Evolutionary conservation across 116 monocot genomes (phyloP).

Genomic region (Trichopus zeylanicus): DNA sequence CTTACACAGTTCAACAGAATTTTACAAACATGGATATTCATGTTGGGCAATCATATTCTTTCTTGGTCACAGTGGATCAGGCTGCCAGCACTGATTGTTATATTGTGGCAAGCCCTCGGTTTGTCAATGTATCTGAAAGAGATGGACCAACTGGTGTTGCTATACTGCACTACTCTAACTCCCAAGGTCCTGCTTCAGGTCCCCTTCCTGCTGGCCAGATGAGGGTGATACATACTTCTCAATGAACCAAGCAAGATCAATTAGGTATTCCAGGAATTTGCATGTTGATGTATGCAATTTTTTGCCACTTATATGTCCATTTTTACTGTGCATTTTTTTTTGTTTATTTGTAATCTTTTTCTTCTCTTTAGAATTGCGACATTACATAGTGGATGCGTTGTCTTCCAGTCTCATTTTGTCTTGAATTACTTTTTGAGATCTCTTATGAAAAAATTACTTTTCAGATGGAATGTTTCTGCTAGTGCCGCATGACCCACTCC

Average conservation of each 20-base stretch:
- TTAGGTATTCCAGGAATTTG: constrained; percentile 39
- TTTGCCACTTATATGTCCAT: background rate
- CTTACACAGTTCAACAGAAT: constrained; percentile 83
- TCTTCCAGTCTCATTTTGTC: constrained; percentile 1
- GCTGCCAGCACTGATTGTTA: constrained; percentile 77
- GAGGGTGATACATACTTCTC: constrained; percentile 63
- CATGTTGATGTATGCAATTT: background rate
- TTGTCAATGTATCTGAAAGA: constrained; percentile 31
- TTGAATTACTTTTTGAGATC: too few species aligned
- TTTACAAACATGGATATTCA: constrained; percentile 93
- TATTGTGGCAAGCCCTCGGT: constrained; percentile 77
- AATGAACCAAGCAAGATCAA: constrained; percentile 89
- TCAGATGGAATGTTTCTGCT: constrained; percentile 92
- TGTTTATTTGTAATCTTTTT: too few species aligned
- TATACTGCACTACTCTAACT: constrained; percentile 82
- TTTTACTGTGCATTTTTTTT: background rate
- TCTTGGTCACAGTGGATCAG: constrained; percentile 94
- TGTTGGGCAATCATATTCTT: constrained; percentile 92
- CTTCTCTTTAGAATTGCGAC: background rate
- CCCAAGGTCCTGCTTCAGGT: constrained; percentile 68
- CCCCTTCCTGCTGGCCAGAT: constrained; percentile 75
- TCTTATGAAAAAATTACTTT: too few species aligned
- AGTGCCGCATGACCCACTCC: constrained; percentile 94
- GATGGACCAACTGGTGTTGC: constrained; percentile 68
- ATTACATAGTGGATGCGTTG: background rate